Evolutionary conservation across 2,329 filamentous ascomycete species (phyloP).

Genomic region (Pseudogymnoascus sp.): DNA sequence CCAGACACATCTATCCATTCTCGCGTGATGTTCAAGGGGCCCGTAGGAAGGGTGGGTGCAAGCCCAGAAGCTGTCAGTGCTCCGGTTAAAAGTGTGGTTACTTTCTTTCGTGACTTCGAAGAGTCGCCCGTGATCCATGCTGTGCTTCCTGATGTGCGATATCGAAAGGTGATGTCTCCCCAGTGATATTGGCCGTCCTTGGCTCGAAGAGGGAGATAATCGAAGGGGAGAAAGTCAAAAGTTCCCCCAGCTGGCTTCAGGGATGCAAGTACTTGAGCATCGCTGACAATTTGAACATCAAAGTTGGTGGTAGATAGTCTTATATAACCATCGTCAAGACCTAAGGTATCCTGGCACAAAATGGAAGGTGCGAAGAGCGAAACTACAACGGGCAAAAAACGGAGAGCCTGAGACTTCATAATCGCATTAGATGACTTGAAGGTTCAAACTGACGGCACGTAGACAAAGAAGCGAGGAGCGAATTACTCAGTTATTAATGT

Average conservation of each 20-base stretch:
- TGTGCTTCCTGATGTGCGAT: slow-evolving; percentile 35
- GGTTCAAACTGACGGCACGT: background rate
- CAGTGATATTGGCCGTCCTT: slow-evolving; percentile 51
- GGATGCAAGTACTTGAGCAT: slow-evolving; percentile 44
- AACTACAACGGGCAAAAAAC: background rate
- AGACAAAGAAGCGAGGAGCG: background rate
- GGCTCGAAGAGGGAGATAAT: slow-evolving; percentile 41
- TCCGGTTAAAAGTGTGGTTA: slow-evolving; percentile 27
- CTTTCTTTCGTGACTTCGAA: slow-evolving; percentile 34
- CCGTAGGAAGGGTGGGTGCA: slow-evolving; percentile 34
- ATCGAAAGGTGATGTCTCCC: slow-evolving; percentile 51
- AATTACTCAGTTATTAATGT: background rate
- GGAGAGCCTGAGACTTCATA: background rate
- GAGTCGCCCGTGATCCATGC: slow-evolving; percentile 44
- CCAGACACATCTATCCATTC: slow-evolving; percentile 44
- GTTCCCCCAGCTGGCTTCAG: slow-evolving; percentile 33
- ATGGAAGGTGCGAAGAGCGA: slow-evolving; percentile 11
- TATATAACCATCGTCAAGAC: slow-evolving; percentile 36
- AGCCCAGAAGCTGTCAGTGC: slow-evolving; percentile 37
- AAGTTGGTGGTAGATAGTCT: slow-evolving; percentile 33
- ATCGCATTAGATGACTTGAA: background rate
- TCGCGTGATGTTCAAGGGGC: slow-evolving; percentile 42
- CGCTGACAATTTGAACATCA: slow-evolving; percentile 36
- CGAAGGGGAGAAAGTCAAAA: slow-evolving; percentile 52
- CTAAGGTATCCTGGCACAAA: slow-evolving; percentile 32